Conservation (phyloP, 2,329 filamentous ascomycete species). For the Diaporthe vaccinii region DNA sequence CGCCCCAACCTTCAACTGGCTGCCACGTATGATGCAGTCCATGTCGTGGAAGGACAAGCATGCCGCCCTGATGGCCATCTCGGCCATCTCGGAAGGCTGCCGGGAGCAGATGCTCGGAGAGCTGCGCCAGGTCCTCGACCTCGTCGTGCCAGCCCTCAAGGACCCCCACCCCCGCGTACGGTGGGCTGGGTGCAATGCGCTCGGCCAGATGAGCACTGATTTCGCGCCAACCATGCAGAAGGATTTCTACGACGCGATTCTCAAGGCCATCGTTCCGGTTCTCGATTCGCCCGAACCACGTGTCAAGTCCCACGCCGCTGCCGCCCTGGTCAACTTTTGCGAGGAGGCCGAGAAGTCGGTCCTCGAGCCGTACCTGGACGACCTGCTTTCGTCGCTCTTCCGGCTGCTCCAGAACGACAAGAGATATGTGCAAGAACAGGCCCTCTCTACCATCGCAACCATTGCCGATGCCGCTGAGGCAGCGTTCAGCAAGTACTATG, state of each 20-base stretch:
- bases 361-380: constrained; percentile 92
- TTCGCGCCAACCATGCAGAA: constrained; percentile 98
- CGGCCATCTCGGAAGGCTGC: constrained; percentile 97
- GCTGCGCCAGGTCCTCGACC: constrained; percentile 90
- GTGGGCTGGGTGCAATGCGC: constrained; percentile 97
- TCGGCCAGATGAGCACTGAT: constrained; percentile 99
- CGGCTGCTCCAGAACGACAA: constrained; percentile 91
- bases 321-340: constrained; percentile 98
- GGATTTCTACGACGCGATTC: constrained; percentile 89
- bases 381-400: constrained; percentile 87
- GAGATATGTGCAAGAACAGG: constrained; percentile 97
- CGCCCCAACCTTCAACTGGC: constrained; percentile 94
- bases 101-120: constrained; percentile 96
- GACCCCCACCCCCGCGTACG: constrained; percentile 94
- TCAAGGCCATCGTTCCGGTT: constrained; percentile 93
- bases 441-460: constrained; percentile 96
- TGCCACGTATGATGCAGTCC: constrained; percentile 97
- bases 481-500: constrained; percentile 95
- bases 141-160: constrained; percentile 92
- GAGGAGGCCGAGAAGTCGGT: constrained; percentile 95
- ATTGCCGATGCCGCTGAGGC: constrained; percentile 98
- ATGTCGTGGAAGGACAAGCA: constrained; percentile 95
- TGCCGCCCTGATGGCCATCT: constrained; percentile 98
- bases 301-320: constrained; percentile 96
- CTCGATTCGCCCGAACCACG: constrained; percentile 90